phyloP scores from a whole-genome alignment of 257 asterid species.

The Primulina tabacum region DNA sequence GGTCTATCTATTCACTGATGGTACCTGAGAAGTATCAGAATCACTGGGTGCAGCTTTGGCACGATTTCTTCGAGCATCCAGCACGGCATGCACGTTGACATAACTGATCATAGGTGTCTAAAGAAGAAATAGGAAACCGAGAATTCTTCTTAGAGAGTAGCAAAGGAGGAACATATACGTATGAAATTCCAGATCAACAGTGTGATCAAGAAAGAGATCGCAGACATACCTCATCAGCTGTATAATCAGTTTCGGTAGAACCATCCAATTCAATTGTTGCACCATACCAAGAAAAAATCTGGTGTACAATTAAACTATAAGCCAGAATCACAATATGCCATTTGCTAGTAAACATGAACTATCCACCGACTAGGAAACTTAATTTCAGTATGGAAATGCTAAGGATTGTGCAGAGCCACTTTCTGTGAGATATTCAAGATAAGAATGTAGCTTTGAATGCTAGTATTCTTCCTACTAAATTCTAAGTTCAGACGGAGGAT shows the following conservation, averaged over 20 bases:
- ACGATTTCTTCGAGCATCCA: conserved; percentile 85
- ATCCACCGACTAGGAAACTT: not conserved
- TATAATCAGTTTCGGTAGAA: conserved; percentile 82
- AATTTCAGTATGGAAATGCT: not conserved
- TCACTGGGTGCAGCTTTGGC: conserved; percentile 86
- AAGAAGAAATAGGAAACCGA: conserved; percentile 21
- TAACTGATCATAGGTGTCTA: conserved; percentile 98
- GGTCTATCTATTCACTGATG: conserved; percentile 9
- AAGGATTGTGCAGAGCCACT: not conserved
- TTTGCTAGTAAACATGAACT: conserved; percentile 4
- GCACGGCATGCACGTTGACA: conserved; percentile 87
- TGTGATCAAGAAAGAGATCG: conserved; percentile 13
- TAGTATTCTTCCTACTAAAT: not conserved
- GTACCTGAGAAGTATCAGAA: conserved; percentile 90
- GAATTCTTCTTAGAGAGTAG: not conserved
- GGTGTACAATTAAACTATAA: conserved; percentile 23
- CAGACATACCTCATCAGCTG: conserved; percentile 78
- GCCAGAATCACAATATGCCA: conserved; percentile 22
- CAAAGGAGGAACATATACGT: not conserved
- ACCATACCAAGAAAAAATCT: conserved; percentile 97
- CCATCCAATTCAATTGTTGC: conserved; percentile 94
- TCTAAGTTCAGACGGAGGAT: too few species aligned
- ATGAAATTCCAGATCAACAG: not conserved
- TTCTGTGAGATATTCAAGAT: not conserved
- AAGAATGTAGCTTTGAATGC: not conserved